A percentile compares a stretch with the other conserved stretches of the same genome.
These are phyloP conservation scores for Spathaspora boniae DNA, from an alignment of 805 yeast species.

Conservation along the genomic window DNA sequence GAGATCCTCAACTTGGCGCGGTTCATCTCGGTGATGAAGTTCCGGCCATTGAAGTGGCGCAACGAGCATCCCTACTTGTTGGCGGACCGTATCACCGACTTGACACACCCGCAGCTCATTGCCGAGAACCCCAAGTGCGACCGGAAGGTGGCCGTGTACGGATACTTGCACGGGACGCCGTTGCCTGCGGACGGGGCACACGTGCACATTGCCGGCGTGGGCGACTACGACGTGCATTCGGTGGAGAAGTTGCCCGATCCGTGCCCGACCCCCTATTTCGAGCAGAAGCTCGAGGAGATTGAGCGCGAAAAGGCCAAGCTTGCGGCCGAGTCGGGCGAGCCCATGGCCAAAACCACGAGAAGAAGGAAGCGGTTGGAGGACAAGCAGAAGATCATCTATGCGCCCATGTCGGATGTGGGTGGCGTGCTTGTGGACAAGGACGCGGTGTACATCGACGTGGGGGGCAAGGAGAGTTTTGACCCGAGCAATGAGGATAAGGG, in stretches of 20 bases:
- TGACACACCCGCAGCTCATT: constrained; percentile 85
- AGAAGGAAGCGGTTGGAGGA: constrained; percentile 92
- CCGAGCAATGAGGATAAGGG: constrained; percentile 51
- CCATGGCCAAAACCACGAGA: constrained; percentile 45
- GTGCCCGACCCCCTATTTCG: constrained; percentile 94
- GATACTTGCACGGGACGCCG: constrained; percentile 93
- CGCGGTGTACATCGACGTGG: constrained; percentile 91
- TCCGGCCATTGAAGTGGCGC: constrained; percentile 98
- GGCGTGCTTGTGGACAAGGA: constrained; percentile 96
- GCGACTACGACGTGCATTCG: constrained; percentile 72
- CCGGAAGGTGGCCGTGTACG: constrained; percentile 86
- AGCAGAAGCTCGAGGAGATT: constrained; percentile 76
- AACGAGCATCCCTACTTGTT: constrained; percentile 94
- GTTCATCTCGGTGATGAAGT: constrained; percentile 95
- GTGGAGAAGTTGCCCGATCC: constrained; percentile 96
- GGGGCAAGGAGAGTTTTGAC: constrained; percentile 52
- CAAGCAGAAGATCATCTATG: constrained; percentile 89
- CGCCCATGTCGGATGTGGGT: constrained; percentile 99
- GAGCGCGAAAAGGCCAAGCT: constrained; percentile 70
- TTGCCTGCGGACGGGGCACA: constrained; percentile 63
- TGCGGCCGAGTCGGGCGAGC: constrained; percentile 60
- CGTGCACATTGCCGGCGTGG: constrained; percentile 94
- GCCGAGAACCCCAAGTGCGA: constrained; percentile 80
- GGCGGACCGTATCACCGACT: constrained; percentile 87
- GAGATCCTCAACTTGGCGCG: constrained; percentile 89